Evolutionary conservation across 768 basidiomycete genomes (phyloP), one percentile per base, ranked within the genome.

Genomic region (Hygrocybe punicea): DNA sequence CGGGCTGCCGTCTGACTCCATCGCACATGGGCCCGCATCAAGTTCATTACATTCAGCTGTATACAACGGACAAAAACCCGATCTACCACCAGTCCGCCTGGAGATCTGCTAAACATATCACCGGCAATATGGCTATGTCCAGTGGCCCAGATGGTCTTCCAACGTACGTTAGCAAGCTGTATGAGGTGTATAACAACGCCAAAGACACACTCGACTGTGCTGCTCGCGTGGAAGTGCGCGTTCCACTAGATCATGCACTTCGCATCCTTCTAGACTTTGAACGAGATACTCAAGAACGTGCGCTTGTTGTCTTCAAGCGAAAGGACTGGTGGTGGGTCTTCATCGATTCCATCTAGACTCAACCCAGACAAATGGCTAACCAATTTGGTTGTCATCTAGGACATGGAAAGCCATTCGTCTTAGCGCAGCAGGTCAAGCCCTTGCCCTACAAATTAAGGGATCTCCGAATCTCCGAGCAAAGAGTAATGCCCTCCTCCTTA

Each of bases 211-310:
- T 13, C 34, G 37, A 53, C 10, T 35, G 34, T 17, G 52, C 36
- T 40, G 52, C 52, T 19, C 52, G 52, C 5, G 19, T 53, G 13
- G 52, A 53, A 40, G n/a, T 53, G 13, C 25, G 52, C 17, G 34
- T 53, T 21, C 52, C 52, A 19, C 16, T 53, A 14, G 7, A 19
- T 13, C 14, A 14, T 40, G 52, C 52, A 9, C 3, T 7, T 4
- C 13, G 24, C 8, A 16, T 21, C 10, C n/a, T 53, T 10, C 11
- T 53, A 2, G 52, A 17, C 19, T 21, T 46, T 21, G 8, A 8
- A 8, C 9, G 19, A 8, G 44, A 7, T 11, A 8, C 19, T 7
- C 8, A 8, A 8, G 8, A 13, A 9, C 8, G 19, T 9, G 8
- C 44, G 11, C 8, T 46, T 13, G 44, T 46, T 14, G 10, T 11